Evolutionary conservation across 78 protist species (phyloP).

Genomic region (Dictyostelium firmibasis): DNA sequence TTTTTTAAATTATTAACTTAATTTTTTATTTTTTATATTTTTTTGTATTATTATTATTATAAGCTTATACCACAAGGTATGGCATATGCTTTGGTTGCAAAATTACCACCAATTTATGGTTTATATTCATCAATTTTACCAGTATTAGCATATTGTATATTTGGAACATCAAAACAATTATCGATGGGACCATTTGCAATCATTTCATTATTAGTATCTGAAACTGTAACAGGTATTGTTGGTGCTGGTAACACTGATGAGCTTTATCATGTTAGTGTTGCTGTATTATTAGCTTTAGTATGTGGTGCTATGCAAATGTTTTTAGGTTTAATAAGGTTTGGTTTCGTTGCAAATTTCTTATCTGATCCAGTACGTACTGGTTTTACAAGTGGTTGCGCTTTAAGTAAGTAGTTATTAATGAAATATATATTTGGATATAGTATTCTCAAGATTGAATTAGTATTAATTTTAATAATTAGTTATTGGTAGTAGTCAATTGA

Average conservation of each 20-base stretch:
- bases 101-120: conserved; percentile 89
- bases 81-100: conserved; percentile 88
- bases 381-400: conserved; percentile 86
- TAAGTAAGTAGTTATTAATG: conserved; percentile 34
- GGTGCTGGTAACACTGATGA: conserved; percentile 15
- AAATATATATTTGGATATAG: conserved; percentile 50
- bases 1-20: not conserved
- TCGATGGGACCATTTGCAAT: conserved; percentile 90
- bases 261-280: not conserved
- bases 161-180: conserved; percentile 86
- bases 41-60: not conserved
- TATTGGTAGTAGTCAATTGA: conserved; percentile 85
- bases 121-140: conserved; percentile 87
- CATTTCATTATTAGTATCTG: conserved; percentile 46
- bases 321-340: conserved; percentile 83
- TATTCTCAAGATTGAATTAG: no score
- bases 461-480: not conserved
- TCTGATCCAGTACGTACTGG: conserved; percentile 89
- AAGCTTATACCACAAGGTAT: conserved; percentile 78
- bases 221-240: conserved; percentile 35
- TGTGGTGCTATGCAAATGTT: conserved; percentile 78
- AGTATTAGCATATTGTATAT: conserved; percentile 80
- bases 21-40: not conserved
- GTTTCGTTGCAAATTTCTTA: conserved; percentile 85
- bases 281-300: conserved; percentile 72